Evolutionary conservation across 140 eudicot genomes (phyloP).

Genomic region (Oenanthe javanica): DNA sequence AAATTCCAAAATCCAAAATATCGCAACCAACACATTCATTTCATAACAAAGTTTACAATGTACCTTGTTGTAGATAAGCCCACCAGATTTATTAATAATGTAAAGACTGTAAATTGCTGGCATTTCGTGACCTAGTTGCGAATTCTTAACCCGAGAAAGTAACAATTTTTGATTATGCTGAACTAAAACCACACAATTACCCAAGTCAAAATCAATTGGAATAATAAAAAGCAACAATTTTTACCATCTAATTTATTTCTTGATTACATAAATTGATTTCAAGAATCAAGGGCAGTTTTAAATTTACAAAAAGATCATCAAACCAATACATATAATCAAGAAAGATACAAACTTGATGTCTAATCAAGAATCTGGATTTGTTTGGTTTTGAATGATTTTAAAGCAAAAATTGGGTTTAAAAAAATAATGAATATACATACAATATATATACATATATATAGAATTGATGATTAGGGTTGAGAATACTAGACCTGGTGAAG

Average conservation of each 20-base stretch:
- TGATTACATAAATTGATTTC: background rate
- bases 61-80: slow-evolving; percentile 53
- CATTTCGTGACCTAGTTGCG: slow-evolving; percentile 17
- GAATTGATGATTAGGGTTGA: too few relatives aligned
- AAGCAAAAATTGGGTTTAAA: background rate
- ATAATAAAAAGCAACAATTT: background rate
- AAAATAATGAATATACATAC: background rate
- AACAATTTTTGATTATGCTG: background rate
- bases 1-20: background rate
- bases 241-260: background rate
- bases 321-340: background rate
- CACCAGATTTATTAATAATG: slow-evolving; percentile 92
- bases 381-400: background rate
- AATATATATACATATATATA: too few relatives aligned
- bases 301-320: background rate
- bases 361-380: slow-evolving; percentile 11
- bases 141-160: background rate
- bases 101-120: slow-evolving; percentile 86
- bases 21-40: background rate
- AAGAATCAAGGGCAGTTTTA: background rate
- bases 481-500: too few relatives aligned
- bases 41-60: background rate
- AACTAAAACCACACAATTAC: background rate
- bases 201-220: background rate
- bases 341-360: background rate